Conservation (phyloP, 768 basidiomycete genomes). For the Grammothele lineata region DNA sequence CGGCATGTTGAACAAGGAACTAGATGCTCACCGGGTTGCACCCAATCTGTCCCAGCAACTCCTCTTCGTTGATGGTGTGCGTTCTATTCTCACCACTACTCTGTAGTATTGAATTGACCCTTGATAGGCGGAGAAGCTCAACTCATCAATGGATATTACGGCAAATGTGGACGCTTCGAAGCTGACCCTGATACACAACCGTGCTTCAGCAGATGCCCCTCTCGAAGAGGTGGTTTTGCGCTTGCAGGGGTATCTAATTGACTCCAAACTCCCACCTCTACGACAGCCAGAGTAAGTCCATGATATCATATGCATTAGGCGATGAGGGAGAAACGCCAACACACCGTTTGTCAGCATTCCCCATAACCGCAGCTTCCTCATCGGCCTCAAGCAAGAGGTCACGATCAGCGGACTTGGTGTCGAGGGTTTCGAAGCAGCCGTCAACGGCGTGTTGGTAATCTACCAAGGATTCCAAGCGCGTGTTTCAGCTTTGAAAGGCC, state of each 20-base stretch:
- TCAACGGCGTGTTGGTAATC: neutral
- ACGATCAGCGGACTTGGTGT: neutral
- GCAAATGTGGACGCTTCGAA: too few species aligned
- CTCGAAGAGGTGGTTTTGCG: neutral
- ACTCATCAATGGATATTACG: too few species aligned
- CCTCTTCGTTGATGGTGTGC: too few species aligned
- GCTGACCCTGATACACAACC: too few species aligned
- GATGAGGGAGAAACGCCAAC: neutral
- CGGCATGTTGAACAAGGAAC: too few species aligned
- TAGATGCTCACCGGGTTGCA: too few species aligned
- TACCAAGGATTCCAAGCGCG: neutral
- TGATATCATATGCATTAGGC: too few species aligned
- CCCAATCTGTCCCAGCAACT: too few species aligned
- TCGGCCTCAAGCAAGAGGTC: neutral
- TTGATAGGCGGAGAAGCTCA: too few species aligned
- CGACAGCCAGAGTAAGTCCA: neutral
- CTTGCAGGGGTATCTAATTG: neutral
- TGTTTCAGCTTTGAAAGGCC: neutral
- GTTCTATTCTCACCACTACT: too few species aligned
- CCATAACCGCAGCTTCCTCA: neutral
- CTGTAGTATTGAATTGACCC: too few species aligned
- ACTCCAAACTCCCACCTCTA: neutral
- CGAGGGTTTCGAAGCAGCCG: neutral
- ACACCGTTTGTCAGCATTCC: neutral
- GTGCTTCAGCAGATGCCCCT: too few species aligned